A percentile compares a stretch with the other conserved stretches of the same genome.
phyloP scores from a whole-genome alignment of 768 basidiomycete genomes.

The Rhodotorula graminis region DNA sequence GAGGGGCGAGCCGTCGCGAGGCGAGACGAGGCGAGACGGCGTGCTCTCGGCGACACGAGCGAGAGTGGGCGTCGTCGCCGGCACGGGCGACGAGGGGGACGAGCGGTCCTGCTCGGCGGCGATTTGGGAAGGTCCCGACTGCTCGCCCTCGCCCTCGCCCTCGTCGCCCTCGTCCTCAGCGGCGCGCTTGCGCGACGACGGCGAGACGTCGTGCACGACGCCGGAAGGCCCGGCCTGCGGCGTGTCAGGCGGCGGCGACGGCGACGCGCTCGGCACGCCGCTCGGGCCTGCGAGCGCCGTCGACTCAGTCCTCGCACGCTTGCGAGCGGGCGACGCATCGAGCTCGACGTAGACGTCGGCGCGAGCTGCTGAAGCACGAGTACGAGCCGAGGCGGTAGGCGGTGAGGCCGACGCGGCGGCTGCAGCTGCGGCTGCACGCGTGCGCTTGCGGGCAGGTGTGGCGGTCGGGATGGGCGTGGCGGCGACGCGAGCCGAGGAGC shows the following conservation, averaged over 20 bases:
- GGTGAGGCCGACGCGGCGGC: neutral
- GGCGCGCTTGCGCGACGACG: no score
- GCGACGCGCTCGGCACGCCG: neutral
- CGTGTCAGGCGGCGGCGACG: neutral
- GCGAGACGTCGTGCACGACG: no score
- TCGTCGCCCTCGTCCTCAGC: no score
- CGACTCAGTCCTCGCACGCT: neutral
- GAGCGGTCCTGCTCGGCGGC: no score
- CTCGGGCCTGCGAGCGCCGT: neutral
- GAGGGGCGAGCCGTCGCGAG: neutral
- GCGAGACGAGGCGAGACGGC: no score
- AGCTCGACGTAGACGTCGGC: slow-evolving; percentile 6
- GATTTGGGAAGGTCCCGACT: no score
- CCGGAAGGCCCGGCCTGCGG: neutral
- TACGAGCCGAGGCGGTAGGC: neutral
- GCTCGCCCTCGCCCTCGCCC: no score
- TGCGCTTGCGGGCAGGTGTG: neutral
- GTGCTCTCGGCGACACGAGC: neutral
- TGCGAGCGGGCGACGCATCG: neutral
- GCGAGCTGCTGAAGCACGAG: neutral
- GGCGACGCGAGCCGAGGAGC: neutral
- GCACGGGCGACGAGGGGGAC: neutral
- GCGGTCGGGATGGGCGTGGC: neutral
- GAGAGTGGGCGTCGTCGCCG: neutral
- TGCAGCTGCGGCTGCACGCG: neutral